Evolutionary conservation across 2,329 filamentous ascomycete genomes (phyloP), one percentile per base, ranked within the genome.

Genomic region (Stagonosporopsis cucurbitacearum): DNA sequence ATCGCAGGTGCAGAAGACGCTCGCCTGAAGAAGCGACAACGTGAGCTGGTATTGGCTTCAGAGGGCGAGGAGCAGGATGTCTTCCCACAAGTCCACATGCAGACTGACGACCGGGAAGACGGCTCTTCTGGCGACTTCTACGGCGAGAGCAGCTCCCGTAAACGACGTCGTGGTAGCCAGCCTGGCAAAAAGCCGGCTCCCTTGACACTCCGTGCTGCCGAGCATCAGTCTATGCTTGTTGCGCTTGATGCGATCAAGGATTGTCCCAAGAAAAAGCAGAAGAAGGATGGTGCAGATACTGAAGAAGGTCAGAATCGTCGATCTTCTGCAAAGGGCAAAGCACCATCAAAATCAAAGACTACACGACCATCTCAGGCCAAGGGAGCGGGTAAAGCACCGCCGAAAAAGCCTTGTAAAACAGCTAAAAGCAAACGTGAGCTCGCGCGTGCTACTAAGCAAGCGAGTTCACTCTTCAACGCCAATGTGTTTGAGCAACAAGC

Each of bases 401-500:
- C 45, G 3, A 64, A 55, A 28, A 36, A 50, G 13, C 32, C 37
- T 11, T 62, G 63, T 4, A 57, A 57, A 13, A 47, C 55, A 13
- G 58, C 35, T 1, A 70, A 70, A 47, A 45, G 59, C 7, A 68
- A 65, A 44, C 57, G 49, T n/a, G 57, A 60, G 9, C 28, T 54
- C 3, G 52, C 68, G 4, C 36, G 59, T 6, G 67, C 65, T 26
- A 36, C 60, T 15, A 58, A 59, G 15, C 64, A 69, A 41, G 59
- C 63, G 0, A 46, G 46, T 3, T 71, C 70, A 1, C 57, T 77
- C 1, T 60, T 76, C 45, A 63, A 58, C 2, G 36, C 67, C 4
- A 59, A 77, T 41, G 67, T 77, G 22, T 74, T 77, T 35, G 23
- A 48, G 1, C 70, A 75, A 43, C 72, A 76, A 39, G 67, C 69